A percentile compares a stretch with the other conserved stretches of the same genome.
Conservation (phyloP, 176 grass and related monocot species). For the Musa schizocarpa region DNA sequence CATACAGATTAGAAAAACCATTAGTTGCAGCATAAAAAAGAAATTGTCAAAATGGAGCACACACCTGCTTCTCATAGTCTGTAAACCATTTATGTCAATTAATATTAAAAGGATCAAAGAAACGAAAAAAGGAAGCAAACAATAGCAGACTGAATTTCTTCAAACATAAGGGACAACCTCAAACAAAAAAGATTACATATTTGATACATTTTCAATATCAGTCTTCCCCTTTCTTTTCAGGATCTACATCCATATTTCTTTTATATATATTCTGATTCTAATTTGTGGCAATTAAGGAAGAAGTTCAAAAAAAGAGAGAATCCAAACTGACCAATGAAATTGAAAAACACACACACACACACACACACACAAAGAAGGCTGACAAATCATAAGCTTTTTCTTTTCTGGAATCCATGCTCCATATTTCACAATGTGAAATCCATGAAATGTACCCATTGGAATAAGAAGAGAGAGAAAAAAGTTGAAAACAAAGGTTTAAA, state of each 20-base stretch:
- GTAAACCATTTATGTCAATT: neutral
- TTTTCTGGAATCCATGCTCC: neutral
- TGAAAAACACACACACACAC: neutral
- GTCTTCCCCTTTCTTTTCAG: neutral
- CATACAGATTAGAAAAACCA: conserved; percentile 10
- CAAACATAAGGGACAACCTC: neutral
- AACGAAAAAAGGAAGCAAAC: neutral
- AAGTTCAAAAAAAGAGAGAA: neutral
- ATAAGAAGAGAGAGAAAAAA: neutral
- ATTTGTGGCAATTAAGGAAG: neutral
- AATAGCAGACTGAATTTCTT: neutral
- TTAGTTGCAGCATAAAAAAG: neutral
- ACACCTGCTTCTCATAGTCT: neutral
- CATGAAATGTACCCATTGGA: neutral
- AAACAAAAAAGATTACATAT: neutral
- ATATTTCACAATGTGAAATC: neutral
- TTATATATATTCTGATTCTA: neutral
- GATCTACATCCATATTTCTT: neutral
- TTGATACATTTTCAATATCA: neutral
- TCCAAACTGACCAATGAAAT: neutral
- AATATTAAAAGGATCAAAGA: neutral
- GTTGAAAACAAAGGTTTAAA: neutral
- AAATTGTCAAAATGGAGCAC: neutral
- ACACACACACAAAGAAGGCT: neutral
- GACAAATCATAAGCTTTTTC: neutral